Conservation (phyloP, 2,329 filamentous ascomycete species). For the Plenodomus biglobosus region DNA sequence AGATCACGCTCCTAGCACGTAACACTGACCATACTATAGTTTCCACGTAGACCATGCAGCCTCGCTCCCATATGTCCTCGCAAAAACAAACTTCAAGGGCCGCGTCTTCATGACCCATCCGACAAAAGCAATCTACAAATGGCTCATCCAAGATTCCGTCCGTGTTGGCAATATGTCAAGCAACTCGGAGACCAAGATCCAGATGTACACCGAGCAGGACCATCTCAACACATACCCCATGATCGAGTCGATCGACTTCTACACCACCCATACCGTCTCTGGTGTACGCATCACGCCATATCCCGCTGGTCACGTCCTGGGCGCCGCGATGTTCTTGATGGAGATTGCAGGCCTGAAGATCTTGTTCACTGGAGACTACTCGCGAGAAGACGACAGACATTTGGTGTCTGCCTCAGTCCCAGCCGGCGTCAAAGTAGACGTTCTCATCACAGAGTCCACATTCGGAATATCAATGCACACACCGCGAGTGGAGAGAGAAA, state of each 20-base stretch:
- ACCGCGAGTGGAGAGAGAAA: slow-evolving; percentile 85
- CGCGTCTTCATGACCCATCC: slow-evolving; percentile 99
- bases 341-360: slow-evolving; percentile 97
- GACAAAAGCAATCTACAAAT: slow-evolving; percentile 99
- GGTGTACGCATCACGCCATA: slow-evolving; percentile 97
- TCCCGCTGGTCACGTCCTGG: slow-evolving; percentile 95
- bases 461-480: slow-evolving; percentile 95
- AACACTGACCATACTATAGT: slow-evolving; percentile 56
- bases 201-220: slow-evolving; percentile 91
- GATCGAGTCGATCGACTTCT: slow-evolving; percentile 97
- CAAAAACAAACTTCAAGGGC: slow-evolving; percentile 96
- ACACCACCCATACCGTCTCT: slow-evolving; percentile 95
- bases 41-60: slow-evolving; percentile 99
- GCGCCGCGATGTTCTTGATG: slow-evolving; percentile 96
- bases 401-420: slow-evolving; percentile 91
- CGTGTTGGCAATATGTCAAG: slow-evolving; percentile 74
- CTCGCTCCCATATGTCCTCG: slow-evolving; percentile 93
- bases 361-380: slow-evolving; percentile 97
- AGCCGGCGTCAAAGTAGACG: slow-evolving; percentile 85
- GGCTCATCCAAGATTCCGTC: slow-evolving; percentile 96
- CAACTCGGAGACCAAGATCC: slow-evolving; percentile 63
- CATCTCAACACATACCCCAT: slow-evolving; percentile 89
- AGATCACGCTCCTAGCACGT: not conserved
- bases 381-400: slow-evolving; percentile 91
- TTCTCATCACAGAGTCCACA: slow-evolving; percentile 95